These are phyloP conservation scores for Torulaspora delbrueckii DNA, from an alignment of 805 yeast genomes.

Conservation along the genomic window DNA sequence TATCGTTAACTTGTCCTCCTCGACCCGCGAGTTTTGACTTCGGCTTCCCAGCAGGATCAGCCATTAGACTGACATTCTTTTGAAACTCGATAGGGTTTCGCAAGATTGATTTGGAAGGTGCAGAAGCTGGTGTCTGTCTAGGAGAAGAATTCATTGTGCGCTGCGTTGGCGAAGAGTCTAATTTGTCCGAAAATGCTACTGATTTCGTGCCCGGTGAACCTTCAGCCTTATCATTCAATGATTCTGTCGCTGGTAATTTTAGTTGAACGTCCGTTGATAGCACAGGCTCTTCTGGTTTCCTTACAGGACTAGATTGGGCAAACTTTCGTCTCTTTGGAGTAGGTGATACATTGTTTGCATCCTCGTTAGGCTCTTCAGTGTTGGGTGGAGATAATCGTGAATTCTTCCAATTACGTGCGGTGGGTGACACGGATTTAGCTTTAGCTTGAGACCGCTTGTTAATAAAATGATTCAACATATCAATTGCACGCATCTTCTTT, in stretches of 20 bases:
- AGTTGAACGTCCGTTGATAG: not conserved
- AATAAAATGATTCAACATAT: conserved; percentile 26
- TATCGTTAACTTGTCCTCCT: not conserved
- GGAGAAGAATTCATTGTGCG: conserved; percentile 20
- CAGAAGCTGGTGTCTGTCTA: conserved; percentile 15
- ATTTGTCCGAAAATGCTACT: conserved; percentile 32
- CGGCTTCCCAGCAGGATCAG: not conserved
- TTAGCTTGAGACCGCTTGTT: conserved; percentile 12
- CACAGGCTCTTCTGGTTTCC: not conserved
- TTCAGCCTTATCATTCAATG: not conserved
- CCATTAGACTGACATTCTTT: conserved; percentile 2
- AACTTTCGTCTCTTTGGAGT: conserved; percentile 24
- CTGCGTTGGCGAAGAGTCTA: conserved; percentile 27
- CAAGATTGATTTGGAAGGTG: conserved; percentile 29
- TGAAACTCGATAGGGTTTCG: conserved; percentile 11
- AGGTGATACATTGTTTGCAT: conserved; percentile 16
- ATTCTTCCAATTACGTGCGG: conserved; percentile 7
- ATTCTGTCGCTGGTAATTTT: not conserved
- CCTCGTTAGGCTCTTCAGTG: not conserved
- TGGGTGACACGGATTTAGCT: conserved; percentile 7
- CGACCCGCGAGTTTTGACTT: conserved; percentile 2
- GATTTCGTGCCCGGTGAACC: conserved; percentile 26
- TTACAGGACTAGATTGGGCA: conserved; percentile 6
- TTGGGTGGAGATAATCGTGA: conserved; percentile 8
- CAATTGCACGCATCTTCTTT: conserved; percentile 22